A percentile compares a stretch with the other conserved stretches of the same genome.
phyloP scores from a whole-genome alignment of 1,139 yeast genomes.

The Geotrichum reessii region DNA sequence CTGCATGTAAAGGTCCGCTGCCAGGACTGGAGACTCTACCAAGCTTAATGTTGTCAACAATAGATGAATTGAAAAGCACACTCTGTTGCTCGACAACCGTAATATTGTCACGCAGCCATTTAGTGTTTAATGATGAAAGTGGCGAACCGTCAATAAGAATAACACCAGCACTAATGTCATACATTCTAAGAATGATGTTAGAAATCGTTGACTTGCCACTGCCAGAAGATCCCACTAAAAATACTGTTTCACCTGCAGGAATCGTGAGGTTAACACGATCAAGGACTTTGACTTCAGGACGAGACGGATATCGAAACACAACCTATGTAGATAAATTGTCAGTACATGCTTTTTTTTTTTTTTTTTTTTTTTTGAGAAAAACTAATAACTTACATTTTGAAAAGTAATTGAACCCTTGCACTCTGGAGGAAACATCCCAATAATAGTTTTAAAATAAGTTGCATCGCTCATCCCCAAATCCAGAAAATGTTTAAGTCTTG shows the following conservation, averaged over 20 bases:
- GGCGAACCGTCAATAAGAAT: constrained; percentile 53
- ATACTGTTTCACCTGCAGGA: constrained; percentile 47
- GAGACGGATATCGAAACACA: constrained; percentile 55
- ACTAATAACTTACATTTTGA: constrained; percentile 38
- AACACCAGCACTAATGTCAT: constrained; percentile 44
- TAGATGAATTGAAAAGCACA: constrained; percentile 55
- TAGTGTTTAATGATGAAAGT: constrained; percentile 40
- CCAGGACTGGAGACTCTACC: constrained; percentile 30
- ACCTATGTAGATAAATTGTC: constrained; percentile 26
- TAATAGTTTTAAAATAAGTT: constrained; percentile 18
- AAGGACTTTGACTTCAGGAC: constrained; percentile 45
- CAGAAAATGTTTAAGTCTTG: constrained; percentile 19
- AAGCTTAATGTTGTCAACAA: constrained; percentile 59
- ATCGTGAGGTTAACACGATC: constrained; percentile 44
- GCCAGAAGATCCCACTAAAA: constrained; percentile 79
- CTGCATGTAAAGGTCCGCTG: constrained; percentile 24
- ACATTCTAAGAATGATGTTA: constrained; percentile 55
- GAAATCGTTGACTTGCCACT: constrained; percentile 86
- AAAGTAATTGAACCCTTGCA: constrained; percentile 48
- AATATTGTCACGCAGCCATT: constrained; percentile 58
- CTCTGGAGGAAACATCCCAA: constrained; percentile 33
- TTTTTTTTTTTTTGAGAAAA: background rate
- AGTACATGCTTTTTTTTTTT: background rate
- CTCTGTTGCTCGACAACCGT: constrained; percentile 71
- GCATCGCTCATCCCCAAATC: constrained; percentile 18